These are phyloP conservation scores for Syzygium malaccense DNA, from an alignment of 441 rosid species.

Conservation along the genomic window DNA sequence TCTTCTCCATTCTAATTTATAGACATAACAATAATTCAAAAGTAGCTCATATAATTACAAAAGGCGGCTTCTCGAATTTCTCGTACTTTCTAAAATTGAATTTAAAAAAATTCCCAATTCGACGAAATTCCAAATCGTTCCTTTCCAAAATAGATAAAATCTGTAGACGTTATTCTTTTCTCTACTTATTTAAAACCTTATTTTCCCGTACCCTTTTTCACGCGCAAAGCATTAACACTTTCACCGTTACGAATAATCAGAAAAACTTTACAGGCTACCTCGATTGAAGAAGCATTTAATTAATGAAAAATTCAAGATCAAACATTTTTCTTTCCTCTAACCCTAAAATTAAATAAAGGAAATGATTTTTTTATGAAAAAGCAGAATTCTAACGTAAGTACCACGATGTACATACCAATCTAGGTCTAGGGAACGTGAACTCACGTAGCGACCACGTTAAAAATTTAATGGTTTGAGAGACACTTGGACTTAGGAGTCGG, in stretches of 20 bases:
- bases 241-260: fast-evolving
- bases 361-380: background rate
- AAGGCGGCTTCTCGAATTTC: background rate
- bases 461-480: background rate
- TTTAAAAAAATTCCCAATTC: background rate
- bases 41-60: background rate
- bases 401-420: background rate
- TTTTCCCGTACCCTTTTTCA: fast-evolving
- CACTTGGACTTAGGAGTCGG: background rate
- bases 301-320: background rate
- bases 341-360: background rate
- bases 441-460: background rate
- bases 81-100: background rate
- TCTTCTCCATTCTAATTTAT: background rate
- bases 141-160: background rate
- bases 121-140: background rate
- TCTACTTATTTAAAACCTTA: background rate
- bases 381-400: background rate
- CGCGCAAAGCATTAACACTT: background rate
- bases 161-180: background rate
- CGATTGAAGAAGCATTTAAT: background rate
- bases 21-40: background rate
- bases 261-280: background rate
- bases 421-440: background rate
- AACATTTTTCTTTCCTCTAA: background rate